Conservation (phyloP, 371 early-diverging fungal genomes). For the Syncephalastrum monosporum region DNA sequence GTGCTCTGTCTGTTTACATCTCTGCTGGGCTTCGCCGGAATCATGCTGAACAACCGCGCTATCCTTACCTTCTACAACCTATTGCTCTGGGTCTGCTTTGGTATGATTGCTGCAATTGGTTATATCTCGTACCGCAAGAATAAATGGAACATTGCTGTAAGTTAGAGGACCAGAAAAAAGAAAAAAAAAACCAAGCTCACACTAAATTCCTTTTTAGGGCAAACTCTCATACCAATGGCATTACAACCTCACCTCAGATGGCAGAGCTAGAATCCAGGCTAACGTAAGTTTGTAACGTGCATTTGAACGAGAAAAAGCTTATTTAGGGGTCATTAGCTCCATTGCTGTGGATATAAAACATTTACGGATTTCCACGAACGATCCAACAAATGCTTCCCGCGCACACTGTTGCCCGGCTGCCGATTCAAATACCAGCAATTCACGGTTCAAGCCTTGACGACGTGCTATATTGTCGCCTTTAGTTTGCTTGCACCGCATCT, state of each 20-base stretch:
- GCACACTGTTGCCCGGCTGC: slow-evolving; percentile 56
- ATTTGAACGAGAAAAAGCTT: too few relatives aligned
- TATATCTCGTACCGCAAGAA: slow-evolving; percentile 52
- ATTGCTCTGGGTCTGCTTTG: slow-evolving; percentile 59
- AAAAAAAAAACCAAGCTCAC: background rate
- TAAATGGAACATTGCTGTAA: slow-evolving; percentile 43
- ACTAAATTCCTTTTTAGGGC: slow-evolving; percentile 14
- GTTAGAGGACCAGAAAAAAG: background rate
- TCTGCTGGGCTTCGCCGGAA: slow-evolving; percentile 52
- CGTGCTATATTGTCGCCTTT: slow-evolving; percentile 55
- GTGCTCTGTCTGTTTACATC: slow-evolving; percentile 48
- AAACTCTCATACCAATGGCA: slow-evolving; percentile 55
- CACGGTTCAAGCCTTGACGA: slow-evolving; percentile 40
- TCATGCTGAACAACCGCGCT: slow-evolving; percentile 55
- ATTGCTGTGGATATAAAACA: slow-evolving; percentile 60
- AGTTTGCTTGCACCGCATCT: slow-evolving; percentile 48
- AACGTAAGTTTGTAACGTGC: slow-evolving; percentile 23
- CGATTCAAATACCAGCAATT: slow-evolving; percentile 48
- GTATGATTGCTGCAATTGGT: slow-evolving; percentile 54
- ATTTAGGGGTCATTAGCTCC: slow-evolving; percentile 29
- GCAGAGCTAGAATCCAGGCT: slow-evolving; percentile 42
- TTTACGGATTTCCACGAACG: slow-evolving; percentile 55
- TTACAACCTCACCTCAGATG: slow-evolving; percentile 35
- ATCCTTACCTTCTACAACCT: slow-evolving; percentile 49
- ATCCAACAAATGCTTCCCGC: slow-evolving; percentile 61